Evolutionary conservation across 2,329 filamentous ascomycete species (phyloP), one percentile per base, ranked within the genome.

Genomic region (Metarhizium brunneum): DNA sequence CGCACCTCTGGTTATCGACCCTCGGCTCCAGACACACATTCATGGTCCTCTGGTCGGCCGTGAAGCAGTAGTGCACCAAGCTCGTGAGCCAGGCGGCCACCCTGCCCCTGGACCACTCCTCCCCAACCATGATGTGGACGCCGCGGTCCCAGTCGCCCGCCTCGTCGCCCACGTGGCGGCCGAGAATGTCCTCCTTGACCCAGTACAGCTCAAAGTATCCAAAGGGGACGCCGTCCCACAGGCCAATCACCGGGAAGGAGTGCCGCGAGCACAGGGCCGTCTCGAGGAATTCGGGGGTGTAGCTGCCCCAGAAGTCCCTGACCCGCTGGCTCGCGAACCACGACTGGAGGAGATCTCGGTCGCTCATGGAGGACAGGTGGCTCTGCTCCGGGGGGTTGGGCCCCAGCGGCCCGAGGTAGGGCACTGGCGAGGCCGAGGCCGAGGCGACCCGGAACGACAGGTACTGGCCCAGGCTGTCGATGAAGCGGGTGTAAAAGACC

Each of bases 131-230:
- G 13, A 94, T 84, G 65, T 99, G 94, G 18, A 97, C 73, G 0
- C 94, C 94, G 6, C 94, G 79, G 64, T 97, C 92, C 71, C 87
- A 97, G 64, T 96, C 88, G 7, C 81, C 82, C 0, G 85, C 83
- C 3, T 81, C 79, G 25, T 79, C 79, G 0, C 84, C 79, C 4
- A 95, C 71, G 60, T 90, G 78, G 50, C 78, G 80, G 0, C 89
- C 90, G 1, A 99, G 69, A 0, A 77, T 74, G 65, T 97, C 94
- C 68, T 99, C 94, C 65, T 95, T 96, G 3, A 94, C 90, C 92
- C 94, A 99, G 73, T 99, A 99, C 38, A 99, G 81, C 74, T 99
- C 94, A 67, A 99, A 96, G 68, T 95, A 99, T 0, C 91, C 94
- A 72, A 97, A 99, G 0, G 92, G 92, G 58, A 92, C 87, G 11